Evolutionary conservation across 192 early-diverging fungal genomes (phyloP).

Genomic region (Coemansia sp.): DNA sequence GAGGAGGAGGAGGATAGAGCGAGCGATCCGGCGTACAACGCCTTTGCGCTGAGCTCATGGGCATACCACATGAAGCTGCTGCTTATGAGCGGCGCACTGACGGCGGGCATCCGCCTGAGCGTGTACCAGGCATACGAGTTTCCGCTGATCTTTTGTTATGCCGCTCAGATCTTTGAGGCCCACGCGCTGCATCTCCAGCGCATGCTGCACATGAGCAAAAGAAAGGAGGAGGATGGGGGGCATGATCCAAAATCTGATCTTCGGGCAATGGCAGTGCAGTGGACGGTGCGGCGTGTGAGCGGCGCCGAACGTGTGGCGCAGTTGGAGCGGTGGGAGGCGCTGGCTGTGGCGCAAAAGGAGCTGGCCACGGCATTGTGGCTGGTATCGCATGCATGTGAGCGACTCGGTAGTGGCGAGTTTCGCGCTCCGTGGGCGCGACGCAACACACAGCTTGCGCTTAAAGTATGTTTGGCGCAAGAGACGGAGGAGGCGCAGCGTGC

Average conservation of each 20-base stretch:
- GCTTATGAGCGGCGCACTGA: constrained; percentile 22
- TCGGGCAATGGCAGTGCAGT: too few species aligned
- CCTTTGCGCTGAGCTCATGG: constrained; percentile 53
- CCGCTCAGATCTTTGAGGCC: constrained; percentile 31
- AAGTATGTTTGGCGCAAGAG: constrained; percentile 15
- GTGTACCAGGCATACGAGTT: constrained; percentile 42
- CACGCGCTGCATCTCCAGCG: constrained; percentile 30
- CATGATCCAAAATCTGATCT: too few species aligned
- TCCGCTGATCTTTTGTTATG: constrained; percentile 31
- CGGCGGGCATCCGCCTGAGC: constrained; percentile 27
- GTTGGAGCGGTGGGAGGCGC: constrained; percentile 17
- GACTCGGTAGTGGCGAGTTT: constrained; percentile 14
- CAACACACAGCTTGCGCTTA: constrained; percentile 6
- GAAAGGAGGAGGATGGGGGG: too few species aligned
- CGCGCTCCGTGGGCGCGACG: constrained; percentile 34
- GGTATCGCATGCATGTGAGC: constrained; percentile 27
- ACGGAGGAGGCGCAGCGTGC: constrained; percentile 7
- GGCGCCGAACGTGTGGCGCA: constrained; percentile 10
- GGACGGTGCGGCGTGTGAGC: background rate
- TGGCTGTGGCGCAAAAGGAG: constrained; percentile 23
- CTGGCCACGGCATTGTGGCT: constrained; percentile 44
- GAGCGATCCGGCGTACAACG: constrained; percentile 19
- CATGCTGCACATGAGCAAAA: constrained; percentile 9
- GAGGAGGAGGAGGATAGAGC: background rate
- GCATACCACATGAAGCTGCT: constrained; percentile 50